phyloP scores from a whole-genome alignment of 2,329 filamentous ascomycete species.

The Trichophyton benhamiae region DNA sequence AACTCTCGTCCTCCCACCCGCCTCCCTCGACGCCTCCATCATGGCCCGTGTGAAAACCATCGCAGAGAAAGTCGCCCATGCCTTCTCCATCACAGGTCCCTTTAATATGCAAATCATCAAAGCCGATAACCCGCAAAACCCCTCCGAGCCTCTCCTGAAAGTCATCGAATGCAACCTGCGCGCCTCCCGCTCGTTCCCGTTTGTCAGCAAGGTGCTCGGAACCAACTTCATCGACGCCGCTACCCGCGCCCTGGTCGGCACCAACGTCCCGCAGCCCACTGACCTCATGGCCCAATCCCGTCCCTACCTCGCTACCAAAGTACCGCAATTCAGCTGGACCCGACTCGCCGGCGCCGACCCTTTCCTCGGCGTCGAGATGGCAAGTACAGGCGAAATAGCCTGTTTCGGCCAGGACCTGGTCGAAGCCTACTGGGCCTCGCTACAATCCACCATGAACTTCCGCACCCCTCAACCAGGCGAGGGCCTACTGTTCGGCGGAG shows the following conservation, averaged over 20 bases:
- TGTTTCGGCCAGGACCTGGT: constrained; percentile 95
- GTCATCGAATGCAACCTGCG: constrained; percentile 98
- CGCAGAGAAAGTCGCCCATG: constrained; percentile 87
- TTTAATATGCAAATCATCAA: constrained; percentile 99
- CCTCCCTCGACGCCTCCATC: constrained; percentile 59
- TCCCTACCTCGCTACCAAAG: constrained; percentile 91
- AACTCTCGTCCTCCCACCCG: constrained; percentile 81
- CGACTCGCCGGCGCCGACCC: constrained; percentile 93
- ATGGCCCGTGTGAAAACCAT: constrained; percentile 90
- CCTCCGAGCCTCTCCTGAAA: constrained; percentile 63
- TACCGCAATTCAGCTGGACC: constrained; percentile 98
- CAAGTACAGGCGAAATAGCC: constrained; percentile 92
- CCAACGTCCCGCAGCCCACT: constrained; percentile 67
- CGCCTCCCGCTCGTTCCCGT: constrained; percentile 94
- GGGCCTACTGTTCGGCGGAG: constrained; percentile 87
- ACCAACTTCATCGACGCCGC: constrained; percentile 95
- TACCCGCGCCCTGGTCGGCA: constrained; percentile 78
- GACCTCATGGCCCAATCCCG: constrained; percentile 85
- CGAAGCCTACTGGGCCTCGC: constrained; percentile 93
- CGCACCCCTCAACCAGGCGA: constrained; percentile 86
- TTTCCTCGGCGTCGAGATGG: constrained; percentile 96
- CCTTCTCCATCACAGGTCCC: constrained; percentile 92
- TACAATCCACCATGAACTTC: constrained; percentile 99
- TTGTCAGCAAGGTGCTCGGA: constrained; percentile 92
- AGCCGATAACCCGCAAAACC: constrained; percentile 59